Base-by-base conservation (phyloP, 140 eudicot genomes). In the Bidens hawaiensis region DNA sequence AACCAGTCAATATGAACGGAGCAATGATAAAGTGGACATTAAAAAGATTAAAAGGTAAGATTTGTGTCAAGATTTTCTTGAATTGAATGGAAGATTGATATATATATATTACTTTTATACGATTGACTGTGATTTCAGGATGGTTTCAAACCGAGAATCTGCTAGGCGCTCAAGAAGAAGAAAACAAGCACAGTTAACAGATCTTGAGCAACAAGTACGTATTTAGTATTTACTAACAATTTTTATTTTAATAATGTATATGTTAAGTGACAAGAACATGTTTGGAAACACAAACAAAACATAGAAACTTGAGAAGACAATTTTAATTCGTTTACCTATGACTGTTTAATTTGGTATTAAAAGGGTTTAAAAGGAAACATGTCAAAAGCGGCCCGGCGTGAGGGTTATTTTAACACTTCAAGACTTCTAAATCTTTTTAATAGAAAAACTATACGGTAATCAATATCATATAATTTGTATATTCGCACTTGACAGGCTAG, bases 141-240 rank as follows among this genome's bases (percentile, higher is more conserved):
- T 80, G 96, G 88, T 75, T 33, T 88, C 97, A 9, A 93, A 93
- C 59, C 79, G 97, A 78, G 95, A 85, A 76, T 93, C 99, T 19
- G 99, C 99, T n/a, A 75, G 96, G 58, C 96, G 99, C 16, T 93
- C 97, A 6, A 83, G 99, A 72, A 72, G 72, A 72, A 77, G 95
- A 66, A 93, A 81, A 66, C 95, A 93, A 75, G 95, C 80, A 2
- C 87, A 88, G 40, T 72, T 88, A 58, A 61, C 79, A 18, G 99
- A 85, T 12, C 96, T 93, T 49, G 96, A 93, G 67, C 75, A 70
- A 46, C 95, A 88, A 95, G 99, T 85, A 67, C 14, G 55, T 45
- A 28, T 33, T 31, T 33, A 47, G 13, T 54, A n/a, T 26, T 27
- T n/a, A 54, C 59, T 21, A 42, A 46, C 21, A 18, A 33, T 12